Evolutionary conservation across 208 protist genomes (phyloP).

Genomic region (Porcisia hertigi): DNA sequence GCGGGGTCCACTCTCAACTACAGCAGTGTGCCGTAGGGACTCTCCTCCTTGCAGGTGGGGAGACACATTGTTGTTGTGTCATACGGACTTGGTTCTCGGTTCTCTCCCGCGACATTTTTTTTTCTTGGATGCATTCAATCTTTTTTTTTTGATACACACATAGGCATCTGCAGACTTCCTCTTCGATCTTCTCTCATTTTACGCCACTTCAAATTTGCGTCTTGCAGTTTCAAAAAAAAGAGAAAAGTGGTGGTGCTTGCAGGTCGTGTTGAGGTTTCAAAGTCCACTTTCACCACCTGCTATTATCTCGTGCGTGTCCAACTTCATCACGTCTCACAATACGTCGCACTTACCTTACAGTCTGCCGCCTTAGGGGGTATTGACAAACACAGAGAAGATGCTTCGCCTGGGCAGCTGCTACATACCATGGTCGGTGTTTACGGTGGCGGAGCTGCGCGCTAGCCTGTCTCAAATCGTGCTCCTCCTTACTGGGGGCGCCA

Average conservation of each 20-base stretch:
- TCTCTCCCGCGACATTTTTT: not conserved
- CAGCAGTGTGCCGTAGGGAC: not conserved
- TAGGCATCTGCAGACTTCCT: not conserved
- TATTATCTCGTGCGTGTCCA: not conserved
- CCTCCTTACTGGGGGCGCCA: conserved; percentile 7
- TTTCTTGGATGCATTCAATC: not conserved
- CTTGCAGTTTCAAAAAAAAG: too few relatives aligned
- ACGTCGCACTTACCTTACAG: not conserved
- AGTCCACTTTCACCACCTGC: too few relatives aligned
- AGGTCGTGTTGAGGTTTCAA: too few relatives aligned
- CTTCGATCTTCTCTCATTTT: not conserved
- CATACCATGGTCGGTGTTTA: conserved; percentile 36
- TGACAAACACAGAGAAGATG: conserved; percentile 10
- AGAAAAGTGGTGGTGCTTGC: too few relatives aligned
- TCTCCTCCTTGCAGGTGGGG: not conserved
- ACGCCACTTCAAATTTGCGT: not conserved
- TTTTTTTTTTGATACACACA: conserved; percentile 1
- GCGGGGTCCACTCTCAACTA: not conserved
- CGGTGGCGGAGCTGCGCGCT: conserved; percentile 39
- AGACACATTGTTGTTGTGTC: too few relatives aligned
- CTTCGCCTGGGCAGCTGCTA: conserved; percentile 30
- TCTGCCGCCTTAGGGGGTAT: not conserved
- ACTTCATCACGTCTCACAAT: not conserved
- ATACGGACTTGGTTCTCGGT: too few relatives aligned
- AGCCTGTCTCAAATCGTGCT: conserved; percentile 35